Evolutionary conservation across 305 asterid species (phyloP), one percentile per base, ranked within the genome.

Genomic region (Fraxinus paxiana): DNA sequence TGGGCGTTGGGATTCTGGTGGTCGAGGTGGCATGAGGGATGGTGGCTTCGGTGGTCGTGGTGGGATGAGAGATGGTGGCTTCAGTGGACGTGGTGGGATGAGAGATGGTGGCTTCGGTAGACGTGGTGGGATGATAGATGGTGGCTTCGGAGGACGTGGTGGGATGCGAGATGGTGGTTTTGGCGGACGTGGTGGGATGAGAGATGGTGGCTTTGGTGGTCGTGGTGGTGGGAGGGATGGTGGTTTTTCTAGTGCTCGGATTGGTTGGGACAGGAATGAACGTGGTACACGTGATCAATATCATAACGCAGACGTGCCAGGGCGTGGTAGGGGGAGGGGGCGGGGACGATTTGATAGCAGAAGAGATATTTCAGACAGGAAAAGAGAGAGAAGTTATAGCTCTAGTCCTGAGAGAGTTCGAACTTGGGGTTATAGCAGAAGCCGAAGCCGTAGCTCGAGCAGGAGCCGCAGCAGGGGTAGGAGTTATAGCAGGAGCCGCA

Each of bases 1-100:
- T 35, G 90, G 94, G 26, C 97, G 96, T 38, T 91, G 97, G 96
- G 96, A 91, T 89, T 87, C 95, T 15, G 95, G 92, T 6, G 89
- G 93, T 3, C 92, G 91, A 72, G 89, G 94, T 31, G 92, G 92
- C 72, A 82, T 63, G 86, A 86, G 92, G 76, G 90, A 89, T 35
- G 92, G 86, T 0, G 91, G 88, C 59, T 90, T 88, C 71, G 92
- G 92, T 24, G 91, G 92, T 0, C 89, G 90, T 81, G 95, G 93
- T 0, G 92, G 92, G 34, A 86, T 76, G 86, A 84, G 91, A 46
- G 92, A 87, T 73, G 88, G 90, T n/a, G 83, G 86, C 3, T 85
- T 85, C 77, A 91, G 93, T 5, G 97, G 97, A 0, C 91, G 89
- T 72, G 92, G 91, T 2, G 93, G 94, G 12, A 79, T 35, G 84